Percentiles rank a stretch among this genome's conserved stretches.
These are phyloP conservation scores for Pyricularia sp. DNA, from an alignment of 2,329 filamentous ascomycete genomes.

Conservation along the genomic window DNA sequence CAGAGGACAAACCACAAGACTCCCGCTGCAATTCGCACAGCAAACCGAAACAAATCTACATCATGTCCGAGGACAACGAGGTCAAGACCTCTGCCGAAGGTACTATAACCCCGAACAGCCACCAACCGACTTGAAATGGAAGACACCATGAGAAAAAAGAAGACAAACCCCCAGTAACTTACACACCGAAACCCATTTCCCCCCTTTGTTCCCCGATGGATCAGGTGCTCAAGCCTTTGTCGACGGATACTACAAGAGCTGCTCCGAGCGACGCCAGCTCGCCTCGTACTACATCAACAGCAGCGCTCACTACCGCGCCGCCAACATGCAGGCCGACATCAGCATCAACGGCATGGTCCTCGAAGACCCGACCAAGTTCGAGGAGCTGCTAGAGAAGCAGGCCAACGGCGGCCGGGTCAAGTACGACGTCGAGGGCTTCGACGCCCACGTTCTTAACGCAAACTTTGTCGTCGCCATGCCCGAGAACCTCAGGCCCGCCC, in stretches of 20 bases:
- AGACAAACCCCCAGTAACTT: slow-evolving; percentile 1
- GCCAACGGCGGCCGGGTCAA: slow-evolving; percentile 23
- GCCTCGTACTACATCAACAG: slow-evolving; percentile 57
- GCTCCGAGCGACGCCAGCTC: slow-evolving; percentile 49
- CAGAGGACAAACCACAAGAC: not conserved
- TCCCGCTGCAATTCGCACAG: not conserved
- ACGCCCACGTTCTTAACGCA: slow-evolving; percentile 66
- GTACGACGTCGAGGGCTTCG: slow-evolving; percentile 65
- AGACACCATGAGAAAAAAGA: not conserved
- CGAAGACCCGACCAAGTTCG: slow-evolving; percentile 47
- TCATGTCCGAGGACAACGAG: slow-evolving; percentile 23
- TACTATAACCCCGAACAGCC: slow-evolving; percentile 8
- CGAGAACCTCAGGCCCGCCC: slow-evolving; percentile 23
- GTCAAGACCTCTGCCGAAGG: slow-evolving; percentile 34
- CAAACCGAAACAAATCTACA: not conserved
- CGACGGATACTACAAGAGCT: slow-evolving; percentile 61
- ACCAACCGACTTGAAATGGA: not conserved
- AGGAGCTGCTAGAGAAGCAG: slow-evolving; percentile 54
- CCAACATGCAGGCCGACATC: slow-evolving; percentile 50
- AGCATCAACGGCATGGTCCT: slow-evolving; percentile 63
- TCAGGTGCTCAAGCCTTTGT: slow-evolving; percentile 60
- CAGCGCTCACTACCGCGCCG: slow-evolving; percentile 34
- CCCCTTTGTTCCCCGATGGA: not conserved
- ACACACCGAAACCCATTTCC: slow-evolving; percentile 4
- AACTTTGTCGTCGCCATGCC: slow-evolving; percentile 46